These are phyloP conservation scores for Calocera viscosa DNA, from an alignment of 768 basidiomycete genomes.

Conservation along the genomic window DNA sequence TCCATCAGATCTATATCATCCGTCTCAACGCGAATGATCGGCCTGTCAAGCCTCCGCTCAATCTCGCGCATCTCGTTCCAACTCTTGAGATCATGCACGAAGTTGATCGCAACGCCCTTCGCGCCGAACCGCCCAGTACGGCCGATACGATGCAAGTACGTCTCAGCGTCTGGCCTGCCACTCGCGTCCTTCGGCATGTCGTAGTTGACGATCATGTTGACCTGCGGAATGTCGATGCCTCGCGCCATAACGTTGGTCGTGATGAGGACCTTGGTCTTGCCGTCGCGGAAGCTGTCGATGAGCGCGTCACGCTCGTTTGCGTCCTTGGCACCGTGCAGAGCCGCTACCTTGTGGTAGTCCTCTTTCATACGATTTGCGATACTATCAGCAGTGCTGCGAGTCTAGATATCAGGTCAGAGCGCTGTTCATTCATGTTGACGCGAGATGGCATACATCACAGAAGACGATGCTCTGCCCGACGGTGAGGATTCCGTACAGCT, in stretches of 20 bases:
- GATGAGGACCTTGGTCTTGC: conserved; percentile 91
- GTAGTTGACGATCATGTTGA: conserved; percentile 99
- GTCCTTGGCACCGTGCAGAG: conserved; percentile 89
- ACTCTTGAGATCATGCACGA: conserved; percentile 81
- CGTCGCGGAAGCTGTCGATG: conserved; percentile 91
- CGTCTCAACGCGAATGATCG: conserved; percentile 78
- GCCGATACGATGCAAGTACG: conserved; percentile 95
- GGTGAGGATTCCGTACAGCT: conserved; percentile 77
- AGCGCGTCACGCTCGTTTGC: conserved; percentile 77
- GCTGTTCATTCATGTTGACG: not conserved
- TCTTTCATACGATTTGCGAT: conserved; percentile 81
- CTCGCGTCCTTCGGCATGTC: conserved; percentile 81
- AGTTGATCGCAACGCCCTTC: conserved; percentile 93
- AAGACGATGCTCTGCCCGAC: conserved; percentile 99
- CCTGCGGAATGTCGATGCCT: conserved; percentile 96
- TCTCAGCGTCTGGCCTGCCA: conserved; percentile 78
- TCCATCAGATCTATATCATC: conserved; percentile 90
- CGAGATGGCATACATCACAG: conserved; percentile 53
- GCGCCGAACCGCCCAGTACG: conserved; percentile 97
- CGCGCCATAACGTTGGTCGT: conserved; percentile 98
- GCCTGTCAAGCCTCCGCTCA: conserved; percentile 59
- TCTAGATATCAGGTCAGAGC: conserved; percentile 34
- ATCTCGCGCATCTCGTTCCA: conserved; percentile 86
- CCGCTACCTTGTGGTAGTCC: conserved; percentile 93
- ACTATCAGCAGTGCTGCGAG: conserved; percentile 82